Base-by-base conservation (phyloP, 2,329 filamentous ascomycete genomes). In the Diaporthe caulivora region DNA sequence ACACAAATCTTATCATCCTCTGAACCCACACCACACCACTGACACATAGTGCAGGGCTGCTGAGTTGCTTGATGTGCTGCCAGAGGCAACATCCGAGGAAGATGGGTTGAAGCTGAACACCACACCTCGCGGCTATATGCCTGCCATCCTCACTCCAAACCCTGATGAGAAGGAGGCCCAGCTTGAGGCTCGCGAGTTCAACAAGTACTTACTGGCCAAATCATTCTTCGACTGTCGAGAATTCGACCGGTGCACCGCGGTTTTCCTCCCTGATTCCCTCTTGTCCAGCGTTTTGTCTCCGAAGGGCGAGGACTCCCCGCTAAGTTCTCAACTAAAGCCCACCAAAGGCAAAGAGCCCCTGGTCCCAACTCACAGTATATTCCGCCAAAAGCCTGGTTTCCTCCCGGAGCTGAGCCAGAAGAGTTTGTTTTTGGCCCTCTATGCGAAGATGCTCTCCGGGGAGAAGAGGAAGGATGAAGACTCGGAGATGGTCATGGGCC, bases 401-500 rank as follows among this genome's bases (percentile, higher is more conserved):
- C 78, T 91, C 21, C 90, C 90, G 2, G 84, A 83, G 69, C 81
- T 98, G 68, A 98, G 95, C 80, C 95, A 98, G 81, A 97, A 96
- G 83, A 95, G 96, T 69, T 84, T 98, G 26, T 99, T 99, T 80
- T 87, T 99, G 15, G 93, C 95, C 0, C 86, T 98, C 5, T 99
- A 99, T 79, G 94, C 97, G 57, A 97, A 96, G 80, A 95, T 95
- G 80, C 90, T 98, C 76, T 93, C 95, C 0, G 97, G 97, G 1
- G 97, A 99, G 86, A 98, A 98, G 86, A 92, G 94, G 76, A 98
- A 96, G 83, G 94, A 98, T 78, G 97, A 99, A 82, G 96, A 98
- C 73, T 95, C 94, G 29, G 97, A 99, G 84, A 98, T 98, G 93
- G 94, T 99, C 67, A 91, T 98, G 83, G 97, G 97, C 0, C 96